A percentile compares a stretch with the other conserved stretches of the same genome.
Conservation (phyloP, 1,139 yeast genomes). For the Spathaspora sp. region DNA sequence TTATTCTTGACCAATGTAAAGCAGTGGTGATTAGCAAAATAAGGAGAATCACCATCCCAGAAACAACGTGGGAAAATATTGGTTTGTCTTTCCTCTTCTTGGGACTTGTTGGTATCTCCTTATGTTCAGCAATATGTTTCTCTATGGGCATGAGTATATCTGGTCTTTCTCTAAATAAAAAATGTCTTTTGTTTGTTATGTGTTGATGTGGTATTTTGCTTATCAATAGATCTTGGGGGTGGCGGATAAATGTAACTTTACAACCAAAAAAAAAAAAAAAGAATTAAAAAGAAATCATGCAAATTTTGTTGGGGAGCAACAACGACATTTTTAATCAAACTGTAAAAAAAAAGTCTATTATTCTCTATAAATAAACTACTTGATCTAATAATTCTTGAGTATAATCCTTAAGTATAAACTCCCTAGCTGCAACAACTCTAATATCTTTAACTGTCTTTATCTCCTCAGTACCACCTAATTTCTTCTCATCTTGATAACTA, state of each 20-base stretch:
- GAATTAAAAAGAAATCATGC: constrained; percentile 2
- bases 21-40: background rate
- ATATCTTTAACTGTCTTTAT: constrained; percentile 29
- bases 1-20: background rate
- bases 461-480: background rate
- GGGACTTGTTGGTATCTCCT: background rate
- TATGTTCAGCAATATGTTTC: background rate
- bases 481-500: constrained; percentile 26
- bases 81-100: background rate
- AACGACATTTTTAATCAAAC: background rate
- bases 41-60: background rate
- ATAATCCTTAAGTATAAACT: constrained; percentile 15
- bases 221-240: background rate
- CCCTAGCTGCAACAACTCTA: constrained; percentile 28
- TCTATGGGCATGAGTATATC: background rate
- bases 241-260: constrained; percentile 1
- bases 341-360: background rate
- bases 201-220: background rate
- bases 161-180: background rate
- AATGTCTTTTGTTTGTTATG: background rate
- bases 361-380: constrained; percentile 11
- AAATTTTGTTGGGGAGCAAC: constrained; percentile 3
- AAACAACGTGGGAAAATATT: background rate
- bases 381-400: constrained; percentile 8
- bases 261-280: background rate